phyloP scores from a whole-genome alignment of 2,329 filamentous ascomycete species.

The Aspergillus eucalypticola region DNA sequence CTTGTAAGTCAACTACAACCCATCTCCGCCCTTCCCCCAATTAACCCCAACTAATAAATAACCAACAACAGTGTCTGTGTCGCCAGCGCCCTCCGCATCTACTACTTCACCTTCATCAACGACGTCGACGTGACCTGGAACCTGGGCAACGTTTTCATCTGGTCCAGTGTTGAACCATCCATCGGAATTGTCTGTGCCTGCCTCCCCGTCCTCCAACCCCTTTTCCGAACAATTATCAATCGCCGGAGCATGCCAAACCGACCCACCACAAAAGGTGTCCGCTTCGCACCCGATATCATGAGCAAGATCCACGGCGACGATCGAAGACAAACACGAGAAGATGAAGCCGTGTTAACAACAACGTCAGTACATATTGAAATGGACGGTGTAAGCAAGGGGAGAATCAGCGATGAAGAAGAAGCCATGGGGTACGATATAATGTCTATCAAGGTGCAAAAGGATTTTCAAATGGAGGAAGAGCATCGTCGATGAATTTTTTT shows the following conservation, averaged over 20 bases:
- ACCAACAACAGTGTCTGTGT: conserved; percentile 19
- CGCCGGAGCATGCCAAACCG: not conserved
- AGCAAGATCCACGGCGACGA: conserved; percentile 4
- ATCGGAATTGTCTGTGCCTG: conserved; percentile 26
- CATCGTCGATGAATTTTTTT: not conserved
- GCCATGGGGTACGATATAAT: not conserved
- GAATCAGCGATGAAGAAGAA: not conserved
- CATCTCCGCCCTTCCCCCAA: not conserved
- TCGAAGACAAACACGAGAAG: not conserved
- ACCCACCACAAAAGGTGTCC: not conserved
- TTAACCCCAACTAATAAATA: not conserved
- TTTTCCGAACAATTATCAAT: conserved; percentile 13
- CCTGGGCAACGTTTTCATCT: conserved; percentile 22
- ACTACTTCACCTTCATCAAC: conserved; percentile 18
- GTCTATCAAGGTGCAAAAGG: conserved; percentile 4
- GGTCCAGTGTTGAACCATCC: conserved; percentile 26
- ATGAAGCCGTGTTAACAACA: not conserved
- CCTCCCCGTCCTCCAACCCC: conserved; percentile 19
- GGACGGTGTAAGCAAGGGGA: not conserved
- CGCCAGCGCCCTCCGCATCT: conserved; percentile 21
- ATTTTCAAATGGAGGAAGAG: conserved; percentile 2
- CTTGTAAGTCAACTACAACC: conserved; percentile 14
- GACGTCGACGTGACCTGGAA: conserved; percentile 20
- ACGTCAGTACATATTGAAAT: not conserved
- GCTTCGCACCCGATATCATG: conserved; percentile 1